Evolutionary conservation across 768 basidiomycete species (phyloP).

Genomic region (Psilocybe cubensis): DNA sequence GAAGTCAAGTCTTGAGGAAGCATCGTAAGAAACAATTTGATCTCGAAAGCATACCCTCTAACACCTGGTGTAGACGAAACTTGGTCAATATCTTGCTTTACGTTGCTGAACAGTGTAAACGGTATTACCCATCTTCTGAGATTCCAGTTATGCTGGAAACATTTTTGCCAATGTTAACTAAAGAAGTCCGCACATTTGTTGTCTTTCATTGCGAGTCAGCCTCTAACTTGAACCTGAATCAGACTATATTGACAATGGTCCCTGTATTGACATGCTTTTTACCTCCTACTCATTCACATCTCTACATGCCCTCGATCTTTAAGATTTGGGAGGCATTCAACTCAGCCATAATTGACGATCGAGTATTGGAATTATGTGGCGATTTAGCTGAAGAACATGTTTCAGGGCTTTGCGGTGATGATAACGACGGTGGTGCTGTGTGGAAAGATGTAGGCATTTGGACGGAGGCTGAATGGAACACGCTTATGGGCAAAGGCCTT

Average conservation of each 20-base stretch:
- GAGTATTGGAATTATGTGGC: constrained; percentile 72
- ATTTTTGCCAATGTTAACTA: constrained; percentile 73
- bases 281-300: constrained; percentile 64
- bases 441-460: constrained; percentile 93
- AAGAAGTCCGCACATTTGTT: constrained; percentile 53
- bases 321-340: constrained; percentile 82
- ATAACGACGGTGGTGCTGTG: constrained; percentile 58
- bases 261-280: constrained; percentile 81
- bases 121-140: constrained; percentile 69
- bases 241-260: constrained; percentile 74
- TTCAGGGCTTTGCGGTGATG: constrained; percentile 54
- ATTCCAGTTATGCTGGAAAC: constrained; percentile 72
- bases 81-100: constrained; percentile 73
- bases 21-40: constrained; percentile 46
- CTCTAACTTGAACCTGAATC: constrained; percentile 2
- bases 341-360: constrained; percentile 73
- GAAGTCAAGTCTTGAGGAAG: constrained; percentile 63
- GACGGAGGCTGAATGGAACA: constrained; percentile 81
- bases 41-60: background rate
- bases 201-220: background rate
- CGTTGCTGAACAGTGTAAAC: constrained; percentile 71
- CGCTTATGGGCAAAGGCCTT: constrained; percentile 82
- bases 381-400: constrained; percentile 74
- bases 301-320: constrained; percentile 75
- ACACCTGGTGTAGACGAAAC: constrained; percentile 39